Conservation (phyloP, 768 basidiomycete species). For the Lactarius psammicola region DNA sequence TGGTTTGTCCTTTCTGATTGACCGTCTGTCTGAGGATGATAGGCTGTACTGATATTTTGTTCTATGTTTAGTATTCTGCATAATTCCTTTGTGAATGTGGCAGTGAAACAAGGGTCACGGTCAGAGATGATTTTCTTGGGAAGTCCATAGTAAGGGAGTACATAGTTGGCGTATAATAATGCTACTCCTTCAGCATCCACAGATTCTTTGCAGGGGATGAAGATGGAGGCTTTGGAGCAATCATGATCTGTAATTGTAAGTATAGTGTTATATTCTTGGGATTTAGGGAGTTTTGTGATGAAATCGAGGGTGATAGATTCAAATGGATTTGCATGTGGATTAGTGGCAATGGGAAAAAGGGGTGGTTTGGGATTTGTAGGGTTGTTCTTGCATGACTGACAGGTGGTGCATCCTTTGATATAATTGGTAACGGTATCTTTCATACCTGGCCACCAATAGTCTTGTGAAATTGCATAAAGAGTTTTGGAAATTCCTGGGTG, state of each 20-base stretch:
- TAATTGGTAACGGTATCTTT: neutral
- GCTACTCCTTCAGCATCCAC: too few relatives aligned
- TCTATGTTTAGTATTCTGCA: too few relatives aligned
- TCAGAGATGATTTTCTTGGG: too few relatives aligned
- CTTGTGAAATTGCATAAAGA: neutral
- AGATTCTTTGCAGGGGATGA: too few relatives aligned
- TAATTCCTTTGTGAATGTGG: too few relatives aligned
- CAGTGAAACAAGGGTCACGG: too few relatives aligned
- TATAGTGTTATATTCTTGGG: accelerated
- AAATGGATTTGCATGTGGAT: neutral
- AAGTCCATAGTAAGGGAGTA: too few relatives aligned
- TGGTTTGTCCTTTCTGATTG: neutral
- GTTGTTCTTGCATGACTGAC: neutral
- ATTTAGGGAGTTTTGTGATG: neutral
- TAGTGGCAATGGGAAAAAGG: neutral
- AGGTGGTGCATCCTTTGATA: neutral
- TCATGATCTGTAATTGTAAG: neutral
- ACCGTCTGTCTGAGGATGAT: neutral
- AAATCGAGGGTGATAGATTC: neutral
- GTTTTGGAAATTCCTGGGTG: neutral
- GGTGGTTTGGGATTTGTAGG: neutral
- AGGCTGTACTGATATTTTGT: neutral
- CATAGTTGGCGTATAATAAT: too few relatives aligned
- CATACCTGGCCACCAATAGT: neutral
- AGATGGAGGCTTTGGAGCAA: too few relatives aligned